Percentiles rank a stretch among this genome's conserved stretches.
Evolutionary conservation across 2,329 filamentous ascomycete species (phyloP).

Genomic region (Blastomyces emzantsi): DNA sequence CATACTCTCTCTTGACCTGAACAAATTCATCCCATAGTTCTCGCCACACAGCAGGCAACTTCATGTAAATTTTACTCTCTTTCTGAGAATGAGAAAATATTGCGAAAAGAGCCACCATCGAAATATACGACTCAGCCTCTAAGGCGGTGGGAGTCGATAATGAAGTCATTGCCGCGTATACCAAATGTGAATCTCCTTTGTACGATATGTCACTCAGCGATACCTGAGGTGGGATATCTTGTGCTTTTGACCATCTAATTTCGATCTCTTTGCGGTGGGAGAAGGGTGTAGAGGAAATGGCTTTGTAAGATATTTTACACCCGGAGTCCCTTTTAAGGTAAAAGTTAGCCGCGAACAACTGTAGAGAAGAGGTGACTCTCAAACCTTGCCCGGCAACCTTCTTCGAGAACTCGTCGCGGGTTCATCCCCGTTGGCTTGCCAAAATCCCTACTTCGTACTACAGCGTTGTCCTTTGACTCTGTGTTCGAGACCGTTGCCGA

Average conservation of each 20-base stretch:
- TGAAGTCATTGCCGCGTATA: slow-evolving; percentile 63
- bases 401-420: slow-evolving; percentile 69
- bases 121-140: slow-evolving; percentile 81
- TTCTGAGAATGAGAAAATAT: slow-evolving; percentile 68
- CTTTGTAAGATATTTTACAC: slow-evolving; percentile 57
- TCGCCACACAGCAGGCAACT: slow-evolving; percentile 70
- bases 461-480: slow-evolving; percentile 19
- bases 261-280: slow-evolving; percentile 66
- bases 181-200: slow-evolving; percentile 37
- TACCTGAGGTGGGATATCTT: slow-evolving; percentile 43
- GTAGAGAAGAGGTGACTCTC: slow-evolving; percentile 7
- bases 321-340: slow-evolving; percentile 52
- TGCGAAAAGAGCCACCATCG: slow-evolving; percentile 71
- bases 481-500: slow-evolving; percentile 38
- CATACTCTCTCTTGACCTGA: slow-evolving; percentile 57
- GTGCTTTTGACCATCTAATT: slow-evolving; percentile 69
- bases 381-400: slow-evolving; percentile 73
- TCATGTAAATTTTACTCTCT: slow-evolving; percentile 75
- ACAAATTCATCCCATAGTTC: slow-evolving; percentile 77
- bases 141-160: slow-evolving; percentile 64
- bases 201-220: slow-evolving; percentile 37
- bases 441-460: slow-evolving; percentile 65
- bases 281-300: slow-evolving; percentile 65
- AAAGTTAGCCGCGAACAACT: slow-evolving; percentile 7
- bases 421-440: slow-evolving; percentile 70